Evolutionary conservation across 306 rosid genomes (phyloP).

Genomic region (Astragalus glycyphyllos): DNA sequence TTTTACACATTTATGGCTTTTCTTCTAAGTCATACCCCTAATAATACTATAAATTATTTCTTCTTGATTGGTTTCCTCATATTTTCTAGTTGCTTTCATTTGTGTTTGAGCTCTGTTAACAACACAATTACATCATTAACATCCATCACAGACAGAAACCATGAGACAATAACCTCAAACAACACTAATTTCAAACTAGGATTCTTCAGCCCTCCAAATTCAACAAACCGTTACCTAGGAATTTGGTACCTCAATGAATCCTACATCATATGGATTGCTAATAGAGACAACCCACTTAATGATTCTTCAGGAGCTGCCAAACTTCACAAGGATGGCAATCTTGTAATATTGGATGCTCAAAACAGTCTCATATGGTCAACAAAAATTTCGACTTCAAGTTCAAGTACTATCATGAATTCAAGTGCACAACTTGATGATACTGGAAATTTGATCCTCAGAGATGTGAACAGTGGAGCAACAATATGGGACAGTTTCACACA

Average conservation of each 20-base stretch:
- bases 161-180: slow-evolving; percentile 36
- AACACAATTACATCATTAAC: slow-evolving; percentile 29
- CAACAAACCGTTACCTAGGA: slow-evolving; percentile 42
- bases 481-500: slow-evolving; percentile 45
- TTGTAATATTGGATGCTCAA: slow-evolving; percentile 36
- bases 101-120: slow-evolving; percentile 11
- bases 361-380: slow-evolving; percentile 50
- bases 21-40: neutral
- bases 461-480: neutral
- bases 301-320: slow-evolving; percentile 43
- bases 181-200: slow-evolving; percentile 45
- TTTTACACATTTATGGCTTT: slow-evolving; percentile 23
- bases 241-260: slow-evolving; percentile 38
- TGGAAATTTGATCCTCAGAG: slow-evolving; percentile 41
- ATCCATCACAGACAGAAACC: slow-evolving; percentile 35
- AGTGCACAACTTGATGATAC: slow-evolving; percentile 32
- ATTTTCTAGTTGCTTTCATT: neutral
- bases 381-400: neutral
- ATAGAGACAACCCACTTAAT: slow-evolving; percentile 42
- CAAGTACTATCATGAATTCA: neutral
- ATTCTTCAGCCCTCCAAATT: slow-evolving; percentile 42
- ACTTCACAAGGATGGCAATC: slow-evolving; percentile 45
- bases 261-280: slow-evolving; percentile 45
- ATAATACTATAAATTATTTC: neutral
- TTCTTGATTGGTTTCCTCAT: slow-evolving; percentile 5